Conservation (phyloP, 129 eudicot species). For the Rutidosis leptorrhynchoides region DNA sequence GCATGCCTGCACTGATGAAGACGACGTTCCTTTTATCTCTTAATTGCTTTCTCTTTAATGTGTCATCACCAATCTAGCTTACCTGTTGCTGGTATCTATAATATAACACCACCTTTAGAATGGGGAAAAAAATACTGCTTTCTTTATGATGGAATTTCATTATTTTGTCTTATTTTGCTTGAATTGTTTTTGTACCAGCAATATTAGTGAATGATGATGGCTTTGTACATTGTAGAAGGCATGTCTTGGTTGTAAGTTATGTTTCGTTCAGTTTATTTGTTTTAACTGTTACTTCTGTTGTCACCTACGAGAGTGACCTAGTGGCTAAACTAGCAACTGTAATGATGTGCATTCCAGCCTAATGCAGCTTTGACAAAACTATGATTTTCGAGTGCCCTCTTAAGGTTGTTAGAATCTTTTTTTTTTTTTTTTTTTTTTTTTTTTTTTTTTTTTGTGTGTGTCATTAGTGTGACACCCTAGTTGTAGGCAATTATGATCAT, state of each 20-base stretch:
- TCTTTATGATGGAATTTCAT: background rate
- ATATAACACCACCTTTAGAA: background rate
- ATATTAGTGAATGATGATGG: background rate
- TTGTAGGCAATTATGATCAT: background rate
- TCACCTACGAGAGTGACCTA: background rate
- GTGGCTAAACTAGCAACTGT: background rate
- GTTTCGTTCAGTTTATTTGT: background rate
- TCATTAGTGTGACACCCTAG: background rate
- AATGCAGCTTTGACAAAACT: background rate
- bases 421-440: too few relatives aligned
- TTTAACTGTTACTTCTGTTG: background rate
- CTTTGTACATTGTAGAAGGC: background rate
- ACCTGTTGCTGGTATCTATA: background rate
- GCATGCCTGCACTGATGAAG: background rate
- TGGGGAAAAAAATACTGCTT: background rate
- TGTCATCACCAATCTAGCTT: background rate
- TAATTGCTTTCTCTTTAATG: background rate
- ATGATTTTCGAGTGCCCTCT: background rate
- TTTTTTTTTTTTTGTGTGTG: too few relatives aligned
- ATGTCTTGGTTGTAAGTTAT: background rate
- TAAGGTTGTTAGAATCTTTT: background rate
- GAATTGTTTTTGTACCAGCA: background rate
- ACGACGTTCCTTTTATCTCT: background rate
- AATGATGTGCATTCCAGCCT: background rate
- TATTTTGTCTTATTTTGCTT: background rate